Evolutionary conservation across 768 basidiomycete genomes (phyloP).

Genomic region (Pleurotus cornucopiae): DNA sequence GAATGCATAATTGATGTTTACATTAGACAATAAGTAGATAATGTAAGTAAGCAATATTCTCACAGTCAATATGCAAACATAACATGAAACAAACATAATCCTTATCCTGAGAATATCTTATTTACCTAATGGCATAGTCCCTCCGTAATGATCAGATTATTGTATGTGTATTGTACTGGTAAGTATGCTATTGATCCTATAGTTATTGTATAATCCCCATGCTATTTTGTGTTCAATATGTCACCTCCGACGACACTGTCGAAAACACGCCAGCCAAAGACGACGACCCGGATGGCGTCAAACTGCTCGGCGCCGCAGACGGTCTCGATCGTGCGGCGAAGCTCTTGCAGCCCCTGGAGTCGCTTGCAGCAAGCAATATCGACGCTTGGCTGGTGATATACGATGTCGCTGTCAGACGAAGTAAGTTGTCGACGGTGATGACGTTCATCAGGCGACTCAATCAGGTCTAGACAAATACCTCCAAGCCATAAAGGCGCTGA

Average conservation of each 20-base stretch:
- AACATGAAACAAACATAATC: too few species aligned
- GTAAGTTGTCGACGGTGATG: slow-evolving; percentile 39
- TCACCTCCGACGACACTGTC: slow-evolving; percentile 53
- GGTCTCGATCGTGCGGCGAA: slow-evolving; percentile 75
- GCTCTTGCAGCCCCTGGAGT: slow-evolving; percentile 59
- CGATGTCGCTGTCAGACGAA: slow-evolving; percentile 78
- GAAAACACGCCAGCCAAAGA: slow-evolving; percentile 60
- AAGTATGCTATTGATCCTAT: too few species aligned
- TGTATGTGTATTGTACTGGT: too few species aligned
- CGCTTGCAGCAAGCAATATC: slow-evolving; percentile 45
- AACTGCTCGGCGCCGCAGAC: slow-evolving; percentile 57
- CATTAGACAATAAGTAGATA: too few species aligned
- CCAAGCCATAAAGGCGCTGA: slow-evolving; percentile 71
- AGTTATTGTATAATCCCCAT: too few species aligned
- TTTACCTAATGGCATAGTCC: too few species aligned
- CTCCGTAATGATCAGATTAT: too few species aligned
- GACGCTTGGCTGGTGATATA: slow-evolving; percentile 74
- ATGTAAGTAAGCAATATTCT: too few species aligned
- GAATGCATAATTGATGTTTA: too few species aligned
- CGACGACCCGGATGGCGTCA: slow-evolving; percentile 80
- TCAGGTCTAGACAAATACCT: slow-evolving; percentile 66
- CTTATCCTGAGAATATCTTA: too few species aligned
- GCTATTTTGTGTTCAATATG: too few species aligned
- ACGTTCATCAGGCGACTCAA: background rate
- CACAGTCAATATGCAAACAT: too few species aligned